A percentile compares a stretch with the other conserved stretches of the same genome.
Conservation (phyloP, 2,329 filamentous ascomycete species). For the Pseudocercospora eumusae region DNA sequence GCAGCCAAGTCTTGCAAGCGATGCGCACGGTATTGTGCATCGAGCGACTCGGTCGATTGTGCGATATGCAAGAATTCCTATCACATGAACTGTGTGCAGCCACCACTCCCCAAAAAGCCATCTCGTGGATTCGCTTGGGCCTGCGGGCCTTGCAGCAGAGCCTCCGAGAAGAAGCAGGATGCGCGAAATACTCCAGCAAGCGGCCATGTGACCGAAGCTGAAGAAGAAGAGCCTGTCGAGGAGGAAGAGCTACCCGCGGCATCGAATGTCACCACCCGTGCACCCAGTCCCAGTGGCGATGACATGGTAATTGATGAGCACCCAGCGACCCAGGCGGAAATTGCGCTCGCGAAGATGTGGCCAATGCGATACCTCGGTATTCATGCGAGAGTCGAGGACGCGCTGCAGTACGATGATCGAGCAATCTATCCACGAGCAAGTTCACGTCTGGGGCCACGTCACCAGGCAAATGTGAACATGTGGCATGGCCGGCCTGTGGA, state of each 20-base stretch:
- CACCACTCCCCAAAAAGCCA: conserved; percentile 89
- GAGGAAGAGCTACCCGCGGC: conserved; percentile 65
- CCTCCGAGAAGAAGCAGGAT: conserved; percentile 91
- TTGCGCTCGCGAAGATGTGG: conserved; percentile 92
- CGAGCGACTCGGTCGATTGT: conserved; percentile 94
- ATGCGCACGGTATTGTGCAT: conserved; percentile 87
- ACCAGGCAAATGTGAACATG: conserved; percentile 80
- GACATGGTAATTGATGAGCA: conserved; percentile 60
- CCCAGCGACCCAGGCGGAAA: conserved; percentile 76
- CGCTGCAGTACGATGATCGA: conserved; percentile 92
- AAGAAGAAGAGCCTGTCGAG: conserved; percentile 65
- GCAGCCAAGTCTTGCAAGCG: conserved; percentile 95
- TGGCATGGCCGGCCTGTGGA: conserved; percentile 90
- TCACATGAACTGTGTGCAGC: conserved; percentile 97
- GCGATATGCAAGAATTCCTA: conserved; percentile 93
- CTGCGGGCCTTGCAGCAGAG: conserved; percentile 90
- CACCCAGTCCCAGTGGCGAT: conserved; percentile 48
- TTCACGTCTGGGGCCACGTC: conserved; percentile 84
- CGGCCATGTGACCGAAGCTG: conserved; percentile 54
- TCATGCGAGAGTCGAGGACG: conserved; percentile 93
- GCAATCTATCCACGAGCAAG: conserved; percentile 91
- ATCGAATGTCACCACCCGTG: conserved; percentile 64
- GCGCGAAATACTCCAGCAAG: conserved; percentile 79
- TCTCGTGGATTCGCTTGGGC: conserved; percentile 98
- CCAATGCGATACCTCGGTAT: conserved; percentile 94